Conservation (phyloP, 192 early-diverging fungal species). For the Helicostylum pulchrum region DNA sequence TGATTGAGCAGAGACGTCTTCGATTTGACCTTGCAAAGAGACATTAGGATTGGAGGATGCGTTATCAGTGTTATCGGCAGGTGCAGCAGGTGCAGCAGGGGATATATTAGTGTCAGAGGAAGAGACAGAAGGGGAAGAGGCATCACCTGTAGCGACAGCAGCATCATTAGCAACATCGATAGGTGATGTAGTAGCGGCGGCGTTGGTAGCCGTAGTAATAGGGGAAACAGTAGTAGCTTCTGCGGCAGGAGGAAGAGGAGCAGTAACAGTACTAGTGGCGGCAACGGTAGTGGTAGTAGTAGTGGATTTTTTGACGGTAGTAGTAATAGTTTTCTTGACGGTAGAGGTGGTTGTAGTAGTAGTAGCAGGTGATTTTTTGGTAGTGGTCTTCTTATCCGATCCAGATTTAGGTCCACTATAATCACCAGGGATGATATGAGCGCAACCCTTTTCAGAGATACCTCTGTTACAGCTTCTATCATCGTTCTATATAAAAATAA, state of each 20-base stretch:
- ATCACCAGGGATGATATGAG: constrained; percentile 41
- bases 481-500: constrained; percentile 22
- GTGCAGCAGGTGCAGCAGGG: not conserved
- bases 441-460: constrained; percentile 44
- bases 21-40: too few species aligned
- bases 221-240: not conserved
- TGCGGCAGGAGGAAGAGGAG: not conserved
- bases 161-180: not conserved
- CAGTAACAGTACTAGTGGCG: not conserved
- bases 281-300: not conserved
- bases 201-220: not conserved
- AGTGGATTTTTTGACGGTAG: not conserved
- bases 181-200: not conserved
- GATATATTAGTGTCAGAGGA: not conserved
- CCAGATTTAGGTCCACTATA: constrained; percentile 30
- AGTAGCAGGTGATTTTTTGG: constrained; percentile 2
- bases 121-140: not conserved
- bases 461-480: constrained; percentile 40
- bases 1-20: constrained; percentile 8
- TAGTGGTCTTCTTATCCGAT: not conserved
- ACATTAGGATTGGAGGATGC: not conserved
- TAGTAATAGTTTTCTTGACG: not conserved
- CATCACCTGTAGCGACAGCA: not conserved
- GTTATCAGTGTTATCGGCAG: not conserved
- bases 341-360: not conserved